Percentiles rank a stretch among this genome's conserved stretches.
Conservation (phyloP, 495 filamentous ascomycete species). For the Aspergillus avenaceus region DNA sequence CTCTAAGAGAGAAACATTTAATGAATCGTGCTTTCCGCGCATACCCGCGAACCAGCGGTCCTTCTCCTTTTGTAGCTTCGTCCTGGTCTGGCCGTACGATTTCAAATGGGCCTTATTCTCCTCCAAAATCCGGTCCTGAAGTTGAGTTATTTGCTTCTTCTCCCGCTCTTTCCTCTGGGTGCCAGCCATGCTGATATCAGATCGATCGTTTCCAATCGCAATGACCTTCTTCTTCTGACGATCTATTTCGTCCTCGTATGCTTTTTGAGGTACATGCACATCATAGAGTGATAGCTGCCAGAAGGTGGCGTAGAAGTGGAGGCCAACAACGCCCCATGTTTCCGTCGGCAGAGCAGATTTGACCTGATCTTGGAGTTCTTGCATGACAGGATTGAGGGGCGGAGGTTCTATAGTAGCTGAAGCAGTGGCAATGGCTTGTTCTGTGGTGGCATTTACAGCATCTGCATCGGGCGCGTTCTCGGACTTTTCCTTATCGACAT, state of each 20-base stretch:
- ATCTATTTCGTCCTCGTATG: slow-evolving; percentile 68
- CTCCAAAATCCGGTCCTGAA: slow-evolving; percentile 57
- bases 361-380: slow-evolving; percentile 68
- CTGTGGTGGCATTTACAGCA: slow-evolving; percentile 1
- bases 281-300: slow-evolving; percentile 87
- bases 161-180: slow-evolving; percentile 60
- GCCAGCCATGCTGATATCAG: slow-evolving; percentile 61
- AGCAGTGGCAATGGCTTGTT: slow-evolving; percentile 4
- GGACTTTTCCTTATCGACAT: slow-evolving; percentile 34
- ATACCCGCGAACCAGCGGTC: slow-evolving; percentile 68
- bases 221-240: slow-evolving; percentile 57
- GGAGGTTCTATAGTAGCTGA: slow-evolving; percentile 16
- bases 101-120: slow-evolving; percentile 69
- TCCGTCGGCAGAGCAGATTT: slow-evolving; percentile 55
- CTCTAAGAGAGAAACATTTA: slow-evolving; percentile 75
- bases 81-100: slow-evolving; percentile 56
- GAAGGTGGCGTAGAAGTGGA: slow-evolving; percentile 84
- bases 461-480: slow-evolving; percentile 5
- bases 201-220: slow-evolving; percentile 62
- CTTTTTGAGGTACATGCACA: slow-evolving; percentile 64
- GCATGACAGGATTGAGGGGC: slow-evolving; percentile 70
- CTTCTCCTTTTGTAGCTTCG: slow-evolving; percentile 71
- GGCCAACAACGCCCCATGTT: slow-evolving; percentile 62
- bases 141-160: slow-evolving; percentile 54
- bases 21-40: slow-evolving; percentile 56